Conservation (phyloP, 352 stramenopile species). For the Phytophthora meadii region DNA sequence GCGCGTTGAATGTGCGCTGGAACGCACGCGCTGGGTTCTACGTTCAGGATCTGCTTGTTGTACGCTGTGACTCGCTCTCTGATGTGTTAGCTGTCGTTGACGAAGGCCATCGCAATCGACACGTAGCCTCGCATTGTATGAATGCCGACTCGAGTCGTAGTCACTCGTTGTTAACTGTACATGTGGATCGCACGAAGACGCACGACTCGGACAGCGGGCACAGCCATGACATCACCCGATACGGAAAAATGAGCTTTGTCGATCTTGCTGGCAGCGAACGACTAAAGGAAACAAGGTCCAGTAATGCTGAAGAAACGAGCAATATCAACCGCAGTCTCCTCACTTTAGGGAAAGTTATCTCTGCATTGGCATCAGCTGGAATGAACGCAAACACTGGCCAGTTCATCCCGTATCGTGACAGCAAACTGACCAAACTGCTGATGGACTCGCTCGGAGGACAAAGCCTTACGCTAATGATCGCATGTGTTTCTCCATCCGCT, state of each 20-base stretch:
- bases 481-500: conserved; percentile 75
- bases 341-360: conserved; percentile 88
- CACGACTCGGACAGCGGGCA: conserved; percentile 45
- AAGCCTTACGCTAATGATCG: conserved; percentile 86
- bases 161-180: conserved; percentile 79
- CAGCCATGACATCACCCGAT: conserved; percentile 57
- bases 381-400: conserved; percentile 13
- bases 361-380: conserved; percentile 59
- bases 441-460: conserved; percentile 87
- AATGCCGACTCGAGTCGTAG: conserved; percentile 85
- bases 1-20: conserved; percentile 74
- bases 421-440: conserved; percentile 87
- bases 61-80: conserved; percentile 76
- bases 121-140: conserved; percentile 74
- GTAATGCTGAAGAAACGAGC: conserved; percentile 76
- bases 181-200: conserved; percentile 67
- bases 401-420: conserved; percentile 87
- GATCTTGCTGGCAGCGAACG: conserved; percentile 81
- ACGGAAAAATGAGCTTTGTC: conserved; percentile 85
- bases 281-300: conserved; percentile 76
- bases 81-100: conserved; percentile 79
- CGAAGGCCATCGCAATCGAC: conserved; percentile 75
- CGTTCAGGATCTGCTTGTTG: conserved; percentile 78
- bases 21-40: conserved; percentile 81
- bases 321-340: conserved; percentile 89